A percentile compares a stretch with the other conserved stretches of the same genome.
Conservation (phyloP, 495 filamentous ascomycete genomes). For the Eremomyces bilateralis region DNA sequence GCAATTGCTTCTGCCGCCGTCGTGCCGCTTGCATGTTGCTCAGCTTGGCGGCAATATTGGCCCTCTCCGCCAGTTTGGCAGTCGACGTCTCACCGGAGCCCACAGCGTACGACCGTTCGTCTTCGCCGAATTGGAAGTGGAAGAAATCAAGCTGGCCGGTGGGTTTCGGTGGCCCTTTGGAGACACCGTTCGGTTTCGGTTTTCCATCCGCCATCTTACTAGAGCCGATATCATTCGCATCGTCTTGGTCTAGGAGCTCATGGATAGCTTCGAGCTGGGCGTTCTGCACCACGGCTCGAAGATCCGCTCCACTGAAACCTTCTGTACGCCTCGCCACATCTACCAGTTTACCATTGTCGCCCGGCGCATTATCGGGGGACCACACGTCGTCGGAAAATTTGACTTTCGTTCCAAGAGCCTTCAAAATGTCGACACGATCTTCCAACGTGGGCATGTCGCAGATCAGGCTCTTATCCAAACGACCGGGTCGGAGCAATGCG, state of each 20-base stretch:
- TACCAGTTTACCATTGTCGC: conserved; percentile 24
- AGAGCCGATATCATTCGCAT: conserved; percentile 12
- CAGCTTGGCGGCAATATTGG: conserved; percentile 51
- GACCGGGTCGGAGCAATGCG: conserved; percentile 67
- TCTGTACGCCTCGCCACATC: conserved; percentile 62
- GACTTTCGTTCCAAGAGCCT: conserved; percentile 58
- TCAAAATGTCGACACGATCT: conserved; percentile 73
- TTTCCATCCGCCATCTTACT: no score
- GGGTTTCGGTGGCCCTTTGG: conserved; percentile 15
- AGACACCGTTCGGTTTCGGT: conserved; percentile 10
- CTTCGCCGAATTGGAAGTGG: conserved; percentile 59
- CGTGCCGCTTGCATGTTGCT: conserved; percentile 46
- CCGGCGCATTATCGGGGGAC: conserved; percentile 21
- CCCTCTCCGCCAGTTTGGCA: conserved; percentile 35
- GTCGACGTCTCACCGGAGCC: not conserved
- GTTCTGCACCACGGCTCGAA: conserved; percentile 89
- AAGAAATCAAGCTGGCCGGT: conserved; percentile 35
- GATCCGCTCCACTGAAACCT: conserved; percentile 86
- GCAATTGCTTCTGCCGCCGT: conserved; percentile 27
- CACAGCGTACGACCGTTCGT: not conserved
- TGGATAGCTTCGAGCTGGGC: conserved; percentile 95
- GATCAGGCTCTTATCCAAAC: conserved; percentile 73
- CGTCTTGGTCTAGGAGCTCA: conserved; percentile 54
- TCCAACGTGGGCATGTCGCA: conserved; percentile 65
- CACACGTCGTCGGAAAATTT: conserved; percentile 38